Conservation (phyloP, 75 land plant genomes). For the Sequoia sempervirens region DNA sequence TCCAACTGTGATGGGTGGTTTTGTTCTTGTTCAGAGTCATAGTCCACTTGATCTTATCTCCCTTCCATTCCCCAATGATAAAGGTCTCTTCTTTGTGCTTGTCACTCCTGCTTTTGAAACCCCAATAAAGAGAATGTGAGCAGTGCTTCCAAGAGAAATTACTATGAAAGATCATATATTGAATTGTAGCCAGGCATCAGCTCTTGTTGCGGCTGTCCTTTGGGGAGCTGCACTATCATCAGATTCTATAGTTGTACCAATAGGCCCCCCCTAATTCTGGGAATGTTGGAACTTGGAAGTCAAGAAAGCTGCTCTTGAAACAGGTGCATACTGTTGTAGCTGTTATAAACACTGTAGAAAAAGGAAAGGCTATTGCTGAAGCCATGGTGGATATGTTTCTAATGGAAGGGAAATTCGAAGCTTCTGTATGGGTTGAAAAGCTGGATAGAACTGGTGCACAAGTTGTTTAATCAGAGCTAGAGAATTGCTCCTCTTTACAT, state of each 20-base stretch:
- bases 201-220: conserved; percentile 69
- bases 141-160: conserved; percentile 57
- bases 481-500: not conserved
- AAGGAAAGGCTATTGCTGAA: conserved; percentile 64
- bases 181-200: conserved; percentile 85
- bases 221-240: conserved; percentile 71
- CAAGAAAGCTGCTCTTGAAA: conserved; percentile 62
- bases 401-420: conserved; percentile 52
- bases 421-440: conserved; percentile 36
- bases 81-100: conserved; percentile 75
- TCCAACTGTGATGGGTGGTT: conserved; percentile 88
- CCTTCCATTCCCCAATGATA: conserved; percentile 57
- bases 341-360: conserved; percentile 53
- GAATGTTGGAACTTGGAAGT: conserved; percentile 61
- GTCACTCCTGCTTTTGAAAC: conserved; percentile 92
- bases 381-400: conserved; percentile 77
- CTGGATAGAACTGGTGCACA: conserved; percentile 67
- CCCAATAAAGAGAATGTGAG: conserved; percentile 89
- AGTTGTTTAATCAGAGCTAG: conserved; percentile 19
- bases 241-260: conserved; percentile 87
- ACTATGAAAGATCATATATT: conserved; percentile 57
- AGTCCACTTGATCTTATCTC: conserved; percentile 63
- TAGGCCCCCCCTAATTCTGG: conserved; percentile 79
- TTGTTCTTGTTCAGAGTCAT: conserved; percentile 80
- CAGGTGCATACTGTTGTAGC: conserved; percentile 93